phyloP scores from a whole-genome alignment of 2,329 filamentous ascomycete genomes.

The Huntiella omanensis region DNA sequence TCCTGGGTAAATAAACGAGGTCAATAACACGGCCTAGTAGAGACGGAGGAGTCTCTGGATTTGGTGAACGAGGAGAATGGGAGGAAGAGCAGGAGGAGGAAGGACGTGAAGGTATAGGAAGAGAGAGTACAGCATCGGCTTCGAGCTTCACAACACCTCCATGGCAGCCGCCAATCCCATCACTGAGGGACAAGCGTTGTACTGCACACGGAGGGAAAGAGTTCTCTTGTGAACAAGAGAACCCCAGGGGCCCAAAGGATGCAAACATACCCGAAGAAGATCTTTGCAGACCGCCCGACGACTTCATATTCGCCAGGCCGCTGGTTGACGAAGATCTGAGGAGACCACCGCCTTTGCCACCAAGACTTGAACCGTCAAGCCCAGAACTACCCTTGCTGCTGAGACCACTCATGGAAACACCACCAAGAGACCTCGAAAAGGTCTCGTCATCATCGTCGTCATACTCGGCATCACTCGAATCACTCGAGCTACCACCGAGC shows the following conservation, averaged over 20 bases:
- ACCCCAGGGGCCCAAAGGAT: too few relatives aligned
- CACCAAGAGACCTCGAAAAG: slow-evolving; percentile 7
- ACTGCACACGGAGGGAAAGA: too few relatives aligned
- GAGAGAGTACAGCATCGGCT: slow-evolving; percentile 45
- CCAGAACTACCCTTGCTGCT: neutral
- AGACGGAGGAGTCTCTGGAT: slow-evolving; percentile 28
- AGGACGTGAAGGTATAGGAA: slow-evolving; percentile 44
- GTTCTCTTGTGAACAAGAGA: too few relatives aligned
- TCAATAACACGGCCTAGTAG: slow-evolving; percentile 66
- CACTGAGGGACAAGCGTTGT: too few relatives aligned
- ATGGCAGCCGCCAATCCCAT: too few relatives aligned
- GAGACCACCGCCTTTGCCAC: slow-evolving; percentile 17
- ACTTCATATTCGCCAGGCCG: slow-evolving; percentile 23
- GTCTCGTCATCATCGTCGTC: slow-evolving; percentile 16
- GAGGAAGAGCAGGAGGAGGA: neutral
- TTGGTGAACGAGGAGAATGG: slow-evolving; percentile 12
- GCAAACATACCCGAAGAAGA: slow-evolving; percentile 63
- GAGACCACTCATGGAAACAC: slow-evolving; percentile 3
- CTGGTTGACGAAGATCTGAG: slow-evolving; percentile 29
- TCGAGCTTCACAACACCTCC: too few relatives aligned
- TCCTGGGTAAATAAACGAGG: slow-evolving; percentile 54
- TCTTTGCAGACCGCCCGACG: slow-evolving; percentile 47
- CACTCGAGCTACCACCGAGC: neutral
- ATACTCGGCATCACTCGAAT: slow-evolving; percentile 11
- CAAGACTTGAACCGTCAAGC: neutral